Base-by-base conservation (phyloP, 2,329 filamentous ascomycete species). In the Kalmusia sp. region DNA sequence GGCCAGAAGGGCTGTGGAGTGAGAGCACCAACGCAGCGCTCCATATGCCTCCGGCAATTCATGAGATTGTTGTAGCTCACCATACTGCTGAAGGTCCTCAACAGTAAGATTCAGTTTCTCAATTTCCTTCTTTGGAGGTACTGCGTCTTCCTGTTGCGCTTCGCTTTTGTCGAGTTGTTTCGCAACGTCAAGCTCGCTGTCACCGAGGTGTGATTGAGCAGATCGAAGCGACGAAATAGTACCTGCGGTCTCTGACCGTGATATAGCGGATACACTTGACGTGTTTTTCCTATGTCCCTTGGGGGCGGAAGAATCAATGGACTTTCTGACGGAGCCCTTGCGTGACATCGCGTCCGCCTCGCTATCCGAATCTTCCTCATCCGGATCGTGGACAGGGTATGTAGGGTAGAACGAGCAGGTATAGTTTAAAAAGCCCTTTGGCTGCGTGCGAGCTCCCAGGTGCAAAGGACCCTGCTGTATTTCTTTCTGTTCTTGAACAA, bases 391-490 rank as follows among this genome's bases (percentile, higher is more conserved):
- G 22, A 96, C 82, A 61, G 95, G 92, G 27, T 97, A 79, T 35
- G 90, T 91, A 2, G 96, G 95, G 72, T 91, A 98, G 80, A 99
- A 99, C 1, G 93, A 83, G 46, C 88, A 88, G 0, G 89, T 93
- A 74, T 92, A 97, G 63, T 87, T 87, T 14, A 99, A 80, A 1
- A 79, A 82, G 55, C 96, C 95, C 81, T 96, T 98, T 25, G 85
- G 79, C 25, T 85, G 80, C 28, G 90, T 86, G 65, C 88, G 88
- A 28, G 87, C 86, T 55, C 91, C 88, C 25, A 96, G 81, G 9
- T 87, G 86, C 21, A 99, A 82, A n/a, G 84, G 83, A 24, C 87
- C 87, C 17, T 87, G 80, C 9, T 86, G 84, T 11, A 83, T 72
- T 37, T 83, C 81, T 78, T 95, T 98, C 61, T 84, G 82, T 61